Evolutionary conservation across 2,329 filamentous ascomycete genomes (phyloP).

Genomic region (Xylariaceae sp.): DNA sequence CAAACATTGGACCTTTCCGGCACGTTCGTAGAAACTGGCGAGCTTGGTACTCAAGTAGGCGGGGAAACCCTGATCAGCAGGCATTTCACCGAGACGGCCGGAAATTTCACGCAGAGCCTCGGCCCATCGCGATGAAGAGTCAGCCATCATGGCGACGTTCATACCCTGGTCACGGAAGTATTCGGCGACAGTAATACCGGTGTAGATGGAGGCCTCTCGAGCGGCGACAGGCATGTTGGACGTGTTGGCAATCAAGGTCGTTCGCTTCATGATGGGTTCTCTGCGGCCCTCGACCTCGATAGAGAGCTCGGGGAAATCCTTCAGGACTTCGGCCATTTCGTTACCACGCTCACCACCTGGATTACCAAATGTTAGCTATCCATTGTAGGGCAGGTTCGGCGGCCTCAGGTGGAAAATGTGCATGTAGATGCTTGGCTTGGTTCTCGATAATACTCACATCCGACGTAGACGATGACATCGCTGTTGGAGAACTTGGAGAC

Average conservation of each 20-base stretch:
- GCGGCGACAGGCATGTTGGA: conserved; percentile 99
- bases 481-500: conserved; percentile 99
- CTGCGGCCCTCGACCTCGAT: conserved; percentile 92
- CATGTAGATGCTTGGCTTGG: background rate
- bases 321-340: conserved; percentile 99
- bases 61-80: conserved; percentile 98
- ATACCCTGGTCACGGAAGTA: conserved; percentile 98
- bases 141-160: conserved; percentile 99
- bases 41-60: conserved; percentile 95
- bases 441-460: conserved; percentile 42
- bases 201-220: conserved; percentile 98
- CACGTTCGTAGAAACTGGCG: conserved; percentile 98
- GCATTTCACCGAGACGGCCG: conserved; percentile 98
- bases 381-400: too few relatives aligned
- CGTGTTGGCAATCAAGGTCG: conserved; percentile 95
- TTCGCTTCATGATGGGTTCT: conserved; percentile 99
- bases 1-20: conserved; percentile 77
- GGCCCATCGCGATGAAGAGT: conserved; percentile 96
- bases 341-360: conserved; percentile 79
- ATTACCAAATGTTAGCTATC: conserved; percentile 2
- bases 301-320: conserved; percentile 97
- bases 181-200: conserved; percentile 87
- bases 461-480: conserved; percentile 97
- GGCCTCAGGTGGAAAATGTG: background rate
- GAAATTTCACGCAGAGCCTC: conserved; percentile 98